Conservation (phyloP, 2,329 filamentous ascomycete genomes). For the Colletotrichum zoysiae region DNA sequence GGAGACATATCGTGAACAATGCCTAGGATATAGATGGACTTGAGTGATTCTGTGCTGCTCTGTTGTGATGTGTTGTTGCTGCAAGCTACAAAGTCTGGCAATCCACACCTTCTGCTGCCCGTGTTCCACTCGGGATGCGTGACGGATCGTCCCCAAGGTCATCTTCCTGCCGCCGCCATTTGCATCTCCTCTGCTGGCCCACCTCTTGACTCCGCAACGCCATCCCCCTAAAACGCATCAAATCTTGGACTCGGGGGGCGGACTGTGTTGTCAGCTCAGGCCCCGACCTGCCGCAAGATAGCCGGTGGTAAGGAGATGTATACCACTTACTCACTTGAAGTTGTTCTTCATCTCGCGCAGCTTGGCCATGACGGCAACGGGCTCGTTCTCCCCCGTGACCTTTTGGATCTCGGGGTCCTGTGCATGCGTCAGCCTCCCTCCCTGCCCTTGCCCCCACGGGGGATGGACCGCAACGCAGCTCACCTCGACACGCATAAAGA, state of each 20-base stretch:
- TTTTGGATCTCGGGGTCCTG: conserved; percentile 88
- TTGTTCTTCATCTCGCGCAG: conserved; percentile 93
- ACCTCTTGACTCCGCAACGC: not conserved
- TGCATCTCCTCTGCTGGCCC: not conserved
- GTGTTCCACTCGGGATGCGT: not conserved
- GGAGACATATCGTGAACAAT: conserved; percentile 43
- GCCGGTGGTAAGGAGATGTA: not conserved
- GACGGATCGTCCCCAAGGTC: not conserved
- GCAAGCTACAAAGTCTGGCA: not conserved
- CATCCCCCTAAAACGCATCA: conserved; percentile 40
- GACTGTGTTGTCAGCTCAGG: conserved; percentile 43
- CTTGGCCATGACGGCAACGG: conserved; percentile 86
- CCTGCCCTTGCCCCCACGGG: not conserved
- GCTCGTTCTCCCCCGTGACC: conserved; percentile 82
- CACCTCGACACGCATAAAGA: conserved; percentile 92
- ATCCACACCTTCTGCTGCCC: not conserved
- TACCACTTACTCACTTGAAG: conserved; percentile 68
- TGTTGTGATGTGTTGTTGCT: not conserved
- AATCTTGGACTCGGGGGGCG: conserved; percentile 50
- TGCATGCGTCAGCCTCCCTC: not conserved
- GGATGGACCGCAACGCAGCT: conserved; percentile 49
- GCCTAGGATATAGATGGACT: not conserved
- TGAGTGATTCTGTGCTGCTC: conserved; percentile 33
- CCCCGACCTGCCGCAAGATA: not conserved
- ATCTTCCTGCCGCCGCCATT: not conserved